These are phyloP conservation scores for Knufia petricola DNA, from an alignment of 2,329 filamentous ascomycete species.

Conservation along the genomic window DNA sequence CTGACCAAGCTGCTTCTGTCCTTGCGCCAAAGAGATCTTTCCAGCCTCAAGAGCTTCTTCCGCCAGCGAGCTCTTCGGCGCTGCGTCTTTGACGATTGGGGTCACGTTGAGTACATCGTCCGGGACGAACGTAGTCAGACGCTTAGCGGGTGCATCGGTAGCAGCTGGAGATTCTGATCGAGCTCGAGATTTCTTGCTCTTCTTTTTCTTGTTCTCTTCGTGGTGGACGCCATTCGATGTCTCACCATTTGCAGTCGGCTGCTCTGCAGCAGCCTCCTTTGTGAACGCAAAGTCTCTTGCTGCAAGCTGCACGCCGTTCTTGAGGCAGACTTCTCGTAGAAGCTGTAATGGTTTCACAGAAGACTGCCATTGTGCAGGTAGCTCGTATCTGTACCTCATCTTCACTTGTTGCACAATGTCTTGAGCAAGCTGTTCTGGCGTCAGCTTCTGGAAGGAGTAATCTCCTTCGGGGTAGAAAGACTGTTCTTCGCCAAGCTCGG, in stretches of 20 bases:
- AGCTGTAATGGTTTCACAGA: constrained; percentile 67
- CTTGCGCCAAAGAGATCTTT: constrained; percentile 88
- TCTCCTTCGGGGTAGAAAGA: constrained; percentile 72
- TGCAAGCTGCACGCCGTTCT: constrained; percentile 79
- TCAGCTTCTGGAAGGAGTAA: constrained; percentile 69
- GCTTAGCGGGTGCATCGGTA: constrained; percentile 35
- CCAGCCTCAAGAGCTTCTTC: constrained; percentile 95
- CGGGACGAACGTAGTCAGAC: constrained; percentile 57
- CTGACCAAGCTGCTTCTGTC: constrained; percentile 90
- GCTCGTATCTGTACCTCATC: constrained; percentile 65
- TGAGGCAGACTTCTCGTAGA: constrained; percentile 78
- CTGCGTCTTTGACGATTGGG: constrained; percentile 90
- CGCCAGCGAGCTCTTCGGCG: constrained; percentile 78
- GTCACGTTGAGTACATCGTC: constrained; percentile 88
- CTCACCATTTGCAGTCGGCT: constrained; percentile 31
- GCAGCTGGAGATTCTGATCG: constrained; percentile 30
- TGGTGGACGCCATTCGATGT: constrained; percentile 24
- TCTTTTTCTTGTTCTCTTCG: constrained; percentile 48
- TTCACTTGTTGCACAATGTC: constrained; percentile 63
- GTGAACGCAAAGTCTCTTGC: constrained; percentile 67
- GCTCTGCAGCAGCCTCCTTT: constrained; percentile 29
- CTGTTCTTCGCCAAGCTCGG: constrained; percentile 66
- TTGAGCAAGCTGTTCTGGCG: constrained; percentile 58
- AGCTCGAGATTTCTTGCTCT: constrained; percentile 39
- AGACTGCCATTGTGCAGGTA: constrained; percentile 59